Percentiles rank a stretch among this genome's conserved stretches.
Conservation (phyloP, 2,329 filamentous ascomycete genomes). For the Aspergillus ruber region DNA sequence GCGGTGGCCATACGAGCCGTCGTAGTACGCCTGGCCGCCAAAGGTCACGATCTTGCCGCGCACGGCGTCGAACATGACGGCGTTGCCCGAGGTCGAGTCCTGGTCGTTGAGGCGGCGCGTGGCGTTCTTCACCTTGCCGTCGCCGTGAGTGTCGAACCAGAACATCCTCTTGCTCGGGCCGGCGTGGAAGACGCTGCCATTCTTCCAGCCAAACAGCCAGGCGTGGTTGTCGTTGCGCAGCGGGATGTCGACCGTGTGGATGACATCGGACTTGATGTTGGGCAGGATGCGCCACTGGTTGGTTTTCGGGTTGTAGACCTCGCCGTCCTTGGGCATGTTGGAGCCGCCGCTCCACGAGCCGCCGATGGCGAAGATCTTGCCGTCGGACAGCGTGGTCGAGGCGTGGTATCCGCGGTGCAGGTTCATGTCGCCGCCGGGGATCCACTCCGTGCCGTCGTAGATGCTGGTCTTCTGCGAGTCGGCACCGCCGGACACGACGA, state of each 20-base stretch:
- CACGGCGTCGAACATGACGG: slow-evolving; percentile 10
- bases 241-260: background rate
- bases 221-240: slow-evolving; percentile 7
- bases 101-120: background rate
- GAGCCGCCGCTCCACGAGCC: slow-evolving; percentile 49
- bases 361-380: slow-evolving; percentile 53
- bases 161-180: background rate
- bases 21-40: slow-evolving; percentile 6
- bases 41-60: slow-evolving; percentile 5
- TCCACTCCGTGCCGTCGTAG: slow-evolving; percentile 40
- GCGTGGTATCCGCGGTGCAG: slow-evolving; percentile 50
- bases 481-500: slow-evolving; percentile 51
- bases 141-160: background rate
- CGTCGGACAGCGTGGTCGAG: slow-evolving; percentile 45
- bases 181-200: slow-evolving; percentile 2
- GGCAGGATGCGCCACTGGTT: too few species aligned
- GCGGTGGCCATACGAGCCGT: background rate
- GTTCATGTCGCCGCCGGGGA: slow-evolving; percentile 37
- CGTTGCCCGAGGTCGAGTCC: slow-evolving; percentile 9
- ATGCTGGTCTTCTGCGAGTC: slow-evolving; percentile 45
- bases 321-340: slow-evolving; percentile 48
- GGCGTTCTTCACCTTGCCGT: background rate
- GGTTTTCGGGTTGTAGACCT: slow-evolving; percentile 41
- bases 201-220: slow-evolving; percentile 14
- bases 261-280: slow-evolving; percentile 37